These are phyloP conservation scores for Lentinus polychrous DNA, from an alignment of 1,284 basidiomycete species.

Conservation along the genomic window DNA sequence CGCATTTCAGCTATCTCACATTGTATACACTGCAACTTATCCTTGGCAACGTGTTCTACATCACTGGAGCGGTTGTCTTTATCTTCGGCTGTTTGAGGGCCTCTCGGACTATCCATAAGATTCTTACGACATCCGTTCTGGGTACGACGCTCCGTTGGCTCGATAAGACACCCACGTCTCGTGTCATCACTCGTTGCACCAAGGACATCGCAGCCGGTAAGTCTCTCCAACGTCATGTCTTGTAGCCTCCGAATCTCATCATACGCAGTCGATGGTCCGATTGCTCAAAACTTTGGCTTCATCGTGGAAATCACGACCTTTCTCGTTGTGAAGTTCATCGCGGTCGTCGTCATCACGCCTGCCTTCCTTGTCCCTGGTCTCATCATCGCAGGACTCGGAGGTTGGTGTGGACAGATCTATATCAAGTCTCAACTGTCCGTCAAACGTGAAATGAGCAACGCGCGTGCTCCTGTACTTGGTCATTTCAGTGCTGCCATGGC, in stretches of 20 bases:
- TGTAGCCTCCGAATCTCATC: neutral
- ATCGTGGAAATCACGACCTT: slow-evolving; percentile 24
- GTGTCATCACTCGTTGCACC: slow-evolving; percentile 53
- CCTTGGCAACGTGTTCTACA: slow-evolving; percentile 20
- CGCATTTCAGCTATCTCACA: slow-evolving; percentile 31
- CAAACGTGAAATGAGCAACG: slow-evolving; percentile 72
- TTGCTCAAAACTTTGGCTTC: slow-evolving; percentile 18
- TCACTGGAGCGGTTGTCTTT: slow-evolving; percentile 26
- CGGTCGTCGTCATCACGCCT: slow-evolving; percentile 42
- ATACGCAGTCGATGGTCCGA: slow-evolving; percentile 23
- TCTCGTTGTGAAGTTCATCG: slow-evolving; percentile 35
- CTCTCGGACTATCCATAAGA: slow-evolving; percentile 47
- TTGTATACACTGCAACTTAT: slow-evolving; percentile 34
- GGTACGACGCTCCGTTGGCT: slow-evolving; percentile 52
- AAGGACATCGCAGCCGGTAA: slow-evolving; percentile 43
- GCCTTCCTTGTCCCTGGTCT: slow-evolving; percentile 34
- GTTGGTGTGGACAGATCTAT: slow-evolving; percentile 44
- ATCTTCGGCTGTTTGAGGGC: slow-evolving; percentile 41
- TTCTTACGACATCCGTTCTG: slow-evolving; percentile 50
- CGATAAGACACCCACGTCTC: slow-evolving; percentile 52
- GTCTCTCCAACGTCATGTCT: slow-evolving; percentile 14
- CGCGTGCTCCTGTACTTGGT: slow-evolving; percentile 58
- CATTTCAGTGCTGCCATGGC: slow-evolving; percentile 62
- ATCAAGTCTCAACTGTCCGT: slow-evolving; percentile 72
- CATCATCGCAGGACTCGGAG: slow-evolving; percentile 37